Percentiles rank a stretch among this genome's conserved stretches.
These are phyloP conservation scores for Boletus huronensis DNA, from an alignment of 768 basidiomycete genomes.

Conservation along the genomic window DNA sequence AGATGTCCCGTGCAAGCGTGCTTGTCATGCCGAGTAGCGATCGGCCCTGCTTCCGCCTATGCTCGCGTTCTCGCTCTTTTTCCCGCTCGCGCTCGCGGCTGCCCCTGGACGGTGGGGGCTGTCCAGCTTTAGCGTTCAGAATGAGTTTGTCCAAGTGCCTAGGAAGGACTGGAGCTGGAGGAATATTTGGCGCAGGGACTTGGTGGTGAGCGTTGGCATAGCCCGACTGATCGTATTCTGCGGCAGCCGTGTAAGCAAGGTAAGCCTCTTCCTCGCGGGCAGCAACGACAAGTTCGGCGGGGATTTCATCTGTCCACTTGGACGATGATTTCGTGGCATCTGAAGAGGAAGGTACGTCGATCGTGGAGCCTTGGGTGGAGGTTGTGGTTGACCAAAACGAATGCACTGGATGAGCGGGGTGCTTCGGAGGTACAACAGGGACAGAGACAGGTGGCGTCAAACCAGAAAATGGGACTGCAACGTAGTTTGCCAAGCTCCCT, in stretches of 20 bases:
- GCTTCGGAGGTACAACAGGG: conserved; percentile 32
- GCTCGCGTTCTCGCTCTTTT: conserved; percentile 30
- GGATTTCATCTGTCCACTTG: conserved; percentile 78
- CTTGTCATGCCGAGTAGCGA: conserved; percentile 36
- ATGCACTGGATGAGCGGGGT: conserved; percentile 28
- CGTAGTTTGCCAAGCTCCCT: conserved; percentile 91
- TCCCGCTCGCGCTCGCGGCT: conserved; percentile 36
- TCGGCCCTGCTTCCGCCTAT: conserved; percentile 31
- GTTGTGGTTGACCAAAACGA: conserved; percentile 45
- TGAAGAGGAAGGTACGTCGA: conserved; percentile 24
- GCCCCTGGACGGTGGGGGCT: conserved; percentile 31
- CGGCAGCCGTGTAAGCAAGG: conserved; percentile 39
- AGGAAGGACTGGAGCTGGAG: conserved; percentile 84
- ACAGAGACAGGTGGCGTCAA: conserved; percentile 34
- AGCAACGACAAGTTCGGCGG: conserved; percentile 72
- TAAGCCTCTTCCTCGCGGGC: conserved; percentile 82
- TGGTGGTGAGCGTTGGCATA: conserved; percentile 35
- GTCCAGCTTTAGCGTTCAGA: conserved; percentile 53
- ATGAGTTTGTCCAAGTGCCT: conserved; percentile 93
- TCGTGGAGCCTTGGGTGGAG: conserved; percentile 31
- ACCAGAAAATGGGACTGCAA: conserved; percentile 46
- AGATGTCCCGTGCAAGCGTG: conserved; percentile 29
- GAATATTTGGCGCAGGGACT: conserved; percentile 72
- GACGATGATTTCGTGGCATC: conserved; percentile 30
- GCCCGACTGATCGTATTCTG: conserved; percentile 33